These are phyloP conservation scores for Imleria badia DNA, from an alignment of 768 basidiomycete species.

Conservation along the genomic window DNA sequence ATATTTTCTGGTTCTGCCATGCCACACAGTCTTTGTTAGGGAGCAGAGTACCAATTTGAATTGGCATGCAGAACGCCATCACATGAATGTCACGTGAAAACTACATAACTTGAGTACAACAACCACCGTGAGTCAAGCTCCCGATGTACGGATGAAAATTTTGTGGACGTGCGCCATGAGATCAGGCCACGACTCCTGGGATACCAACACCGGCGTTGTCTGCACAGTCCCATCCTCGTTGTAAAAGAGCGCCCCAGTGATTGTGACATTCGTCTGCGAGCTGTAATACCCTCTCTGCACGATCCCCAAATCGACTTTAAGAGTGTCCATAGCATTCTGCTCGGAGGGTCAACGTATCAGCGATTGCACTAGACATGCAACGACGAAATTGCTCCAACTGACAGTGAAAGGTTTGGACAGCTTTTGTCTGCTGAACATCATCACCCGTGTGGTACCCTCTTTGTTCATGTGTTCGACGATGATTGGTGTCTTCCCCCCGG, in stretches of 20 bases:
- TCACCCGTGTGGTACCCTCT: neutral
- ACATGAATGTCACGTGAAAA: slow-evolving; percentile 22
- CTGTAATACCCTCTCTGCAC: neutral
- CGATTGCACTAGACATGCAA: neutral
- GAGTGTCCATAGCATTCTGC: neutral
- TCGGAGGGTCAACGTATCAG: neutral
- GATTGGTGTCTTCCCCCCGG: neutral
- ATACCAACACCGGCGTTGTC: neutral
- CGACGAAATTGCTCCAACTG: neutral
- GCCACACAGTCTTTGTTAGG: slow-evolving; percentile 2
- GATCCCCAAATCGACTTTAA: neutral
- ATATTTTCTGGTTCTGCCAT: slow-evolving; percentile 21
- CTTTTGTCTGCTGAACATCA: slow-evolving; percentile 12
- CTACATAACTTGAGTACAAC: too few species aligned
- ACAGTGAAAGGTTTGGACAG: neutral
- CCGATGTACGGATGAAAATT: neutral
- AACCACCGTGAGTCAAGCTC: too few species aligned
- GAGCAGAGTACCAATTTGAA: neutral
- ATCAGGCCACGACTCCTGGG: slow-evolving; percentile 6
- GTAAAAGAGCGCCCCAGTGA: slow-evolving; percentile 11
- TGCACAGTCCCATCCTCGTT: slow-evolving; percentile 1
- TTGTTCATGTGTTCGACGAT: slow-evolving; percentile 4
- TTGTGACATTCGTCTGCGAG: neutral
- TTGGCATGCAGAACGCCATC: slow-evolving; percentile 20
- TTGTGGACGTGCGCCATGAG: slow-evolving; percentile 9